These are phyloP conservation scores for Rhizophagus sp. DNA, from an alignment of 192 early-diverging fungal species.

Conservation along the genomic window DNA sequence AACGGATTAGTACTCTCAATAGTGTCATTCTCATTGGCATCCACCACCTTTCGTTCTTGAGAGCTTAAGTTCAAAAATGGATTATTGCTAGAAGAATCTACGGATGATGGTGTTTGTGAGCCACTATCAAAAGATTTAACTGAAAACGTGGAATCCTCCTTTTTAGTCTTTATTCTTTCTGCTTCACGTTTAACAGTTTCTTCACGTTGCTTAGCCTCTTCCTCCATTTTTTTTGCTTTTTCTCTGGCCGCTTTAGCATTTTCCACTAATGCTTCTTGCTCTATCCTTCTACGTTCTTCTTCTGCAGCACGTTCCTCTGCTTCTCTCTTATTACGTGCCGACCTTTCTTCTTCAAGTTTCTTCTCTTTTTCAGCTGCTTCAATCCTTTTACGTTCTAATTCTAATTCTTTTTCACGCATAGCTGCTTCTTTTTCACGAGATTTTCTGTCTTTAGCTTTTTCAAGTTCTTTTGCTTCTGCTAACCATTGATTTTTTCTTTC, in stretches of 20 bases:
- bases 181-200: neutral
- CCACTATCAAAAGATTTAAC: neutral
- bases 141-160: neutral
- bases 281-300: conserved; percentile 11
- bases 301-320: conserved; percentile 15
- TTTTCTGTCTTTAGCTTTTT: conserved; percentile 29
- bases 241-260: conserved; percentile 17
- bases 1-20: conserved; percentile 47
- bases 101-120: neutral
- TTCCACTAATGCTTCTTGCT: conserved; percentile 18
- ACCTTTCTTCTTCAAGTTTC: conserved; percentile 37
- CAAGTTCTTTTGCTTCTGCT: conserved; percentile 38
- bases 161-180: conserved; percentile 1
- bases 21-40: conserved; percentile 25
- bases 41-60: neutral
- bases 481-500: conserved; percentile 44
- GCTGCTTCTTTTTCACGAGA: conserved; percentile 33
- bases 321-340: conserved; percentile 32
- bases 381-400: conserved; percentile 34
- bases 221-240: conserved; percentile 22
- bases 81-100: conserved; percentile 31
- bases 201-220: conserved; percentile 25
- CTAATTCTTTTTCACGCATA: conserved; percentile 39
- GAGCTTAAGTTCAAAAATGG: conserved; percentile 38
- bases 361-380: conserved; percentile 35